Base-by-base conservation (phyloP, 768 basidiomycete species). In the Tricholoma bakamatsutake region DNA sequence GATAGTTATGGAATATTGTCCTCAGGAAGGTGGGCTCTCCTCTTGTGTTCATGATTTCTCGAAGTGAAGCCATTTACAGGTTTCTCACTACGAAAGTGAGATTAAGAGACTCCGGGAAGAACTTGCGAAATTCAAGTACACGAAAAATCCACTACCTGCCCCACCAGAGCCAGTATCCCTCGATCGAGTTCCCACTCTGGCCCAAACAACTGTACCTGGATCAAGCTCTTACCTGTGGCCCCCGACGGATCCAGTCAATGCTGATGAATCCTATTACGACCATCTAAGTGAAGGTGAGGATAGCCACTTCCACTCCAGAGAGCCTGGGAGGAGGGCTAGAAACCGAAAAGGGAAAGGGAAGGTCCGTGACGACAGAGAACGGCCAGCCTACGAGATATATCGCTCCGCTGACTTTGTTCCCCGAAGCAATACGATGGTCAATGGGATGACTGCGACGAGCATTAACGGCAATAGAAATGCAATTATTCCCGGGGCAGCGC, bases 121-220 rank as follows among this genome's bases (percentile, higher is more conserved):
- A 45, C 61, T 69, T 37, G 61, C 63, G 5, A 66, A 62, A 42
- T 69, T 61, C 60, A 69, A 61, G 50, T 67, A 71, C 56, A 62
- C 63, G 50, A 64, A 66, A 35, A 83, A 83, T 61, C 83, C 83
- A 4, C 73, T 84, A 17, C 82, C 82, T 21, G 66, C 70, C 40
- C 82, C 82, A n/a, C 82, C 82, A 11, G 75, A 78, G 54, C 82
- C 80, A 2, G 65, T 82, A 6, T 71, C 78, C 8, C 66, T 76
- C 9, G 76, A 79, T 24, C 69, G 72, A 39, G 68, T 80, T 17
- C 76, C 78, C 10, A 50, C 71, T 10, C 75, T 79, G 51, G 69
- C 71, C 15, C 71, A 74, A 57, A 65, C 70, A 5, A 48, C 63
- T 46, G 61, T 62, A 4, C 43, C 60, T 30, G 48, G 28, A 3